Conservation (phyloP, 176 grass and related monocot species). For the Aegilops tauschii region DNA sequence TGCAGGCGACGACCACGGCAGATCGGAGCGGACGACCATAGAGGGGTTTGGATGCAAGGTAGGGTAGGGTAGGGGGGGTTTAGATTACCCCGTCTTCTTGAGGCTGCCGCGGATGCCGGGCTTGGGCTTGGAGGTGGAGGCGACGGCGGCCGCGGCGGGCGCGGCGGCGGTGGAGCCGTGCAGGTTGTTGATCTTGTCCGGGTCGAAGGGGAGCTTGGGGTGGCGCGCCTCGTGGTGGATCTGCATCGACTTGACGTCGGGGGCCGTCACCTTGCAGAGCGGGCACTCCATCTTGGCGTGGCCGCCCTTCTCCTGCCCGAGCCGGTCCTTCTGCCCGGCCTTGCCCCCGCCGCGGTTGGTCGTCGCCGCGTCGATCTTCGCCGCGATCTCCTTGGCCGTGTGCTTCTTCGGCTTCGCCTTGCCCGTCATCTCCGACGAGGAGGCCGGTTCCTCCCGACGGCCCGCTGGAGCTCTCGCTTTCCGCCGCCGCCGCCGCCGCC, state of each 20-base stretch:
- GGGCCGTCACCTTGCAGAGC: slow-evolving; percentile 70
- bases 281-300: slow-evolving; percentile 94
- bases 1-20: background rate
- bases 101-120: slow-evolving; percentile 78
- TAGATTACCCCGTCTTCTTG: slow-evolving; percentile 58
- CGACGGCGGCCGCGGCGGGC: background rate
- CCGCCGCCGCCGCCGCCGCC: background rate
- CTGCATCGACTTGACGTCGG: slow-evolving; percentile 95
- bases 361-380: slow-evolving; percentile 89
- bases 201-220: slow-evolving; percentile 88
- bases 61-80: background rate
- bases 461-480: background rate
- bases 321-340: slow-evolving; percentile 65
- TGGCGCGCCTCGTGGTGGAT: slow-evolving; percentile 96
- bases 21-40: background rate
- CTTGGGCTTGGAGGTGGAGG: slow-evolving; percentile 46
- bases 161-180: slow-evolving; percentile 29
- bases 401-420: slow-evolving; percentile 99
- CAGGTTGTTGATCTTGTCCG: slow-evolving; percentile 75
- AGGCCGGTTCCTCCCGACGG: background rate
- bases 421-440: slow-evolving; percentile 62
- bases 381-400: slow-evolving; percentile 96
- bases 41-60: too few species aligned
- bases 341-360: slow-evolving; percentile 94
- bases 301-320: slow-evolving; percentile 82